Evolutionary conservation across 257 asterid genomes (phyloP), one percentile per base, ranked within the genome.

Genomic region (Verbena officinalis): DNA sequence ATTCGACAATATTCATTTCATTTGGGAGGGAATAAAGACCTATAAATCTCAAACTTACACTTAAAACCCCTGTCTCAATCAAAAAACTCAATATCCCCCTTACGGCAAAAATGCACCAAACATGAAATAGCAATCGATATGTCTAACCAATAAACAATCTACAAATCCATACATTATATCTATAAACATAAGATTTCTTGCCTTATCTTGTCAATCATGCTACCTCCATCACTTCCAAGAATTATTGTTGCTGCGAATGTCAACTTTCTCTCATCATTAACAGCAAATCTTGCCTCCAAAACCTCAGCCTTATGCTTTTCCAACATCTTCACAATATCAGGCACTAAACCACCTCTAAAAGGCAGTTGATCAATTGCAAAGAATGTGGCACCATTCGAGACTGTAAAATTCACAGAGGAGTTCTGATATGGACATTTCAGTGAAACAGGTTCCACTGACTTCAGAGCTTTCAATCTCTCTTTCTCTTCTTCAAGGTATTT

Each of bases 241-340:
- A 42, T 61, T 45, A 84, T 69, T 1, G 90, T 82, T 50, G 83
- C 81, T 2, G 81, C 68, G 53, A 84, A 65, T 7, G 81, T 84
- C 50, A 80, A 30, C 55, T 67, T 19, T 66, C 59, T 48, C 23
- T 79, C 79, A 1, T 78, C 88, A 53, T 73, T 65, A 27, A 84
- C 86, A 1, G 48, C 20, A 23, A 84, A n/a, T 33, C 81, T 81
- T 33, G 83, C 86, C 78, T 80, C 88, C 78, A 90, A 60, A 48
- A 85, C 81, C 67, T 88, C 89, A 16, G 77, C 91, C n/a, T 44
- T 45, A 71, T 80, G 70, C 77, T 73, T 82, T 34, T 79, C 82
- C 15, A 90, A 78, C 56, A 85, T 70, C 60, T 23, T 71, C 62
- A 79, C 67, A 36, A 86, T 69, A 22, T 54, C 67, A 9, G 64